Conservation (phyloP, 495 filamentous ascomycete species). For the Xylaria castorea region DNA sequence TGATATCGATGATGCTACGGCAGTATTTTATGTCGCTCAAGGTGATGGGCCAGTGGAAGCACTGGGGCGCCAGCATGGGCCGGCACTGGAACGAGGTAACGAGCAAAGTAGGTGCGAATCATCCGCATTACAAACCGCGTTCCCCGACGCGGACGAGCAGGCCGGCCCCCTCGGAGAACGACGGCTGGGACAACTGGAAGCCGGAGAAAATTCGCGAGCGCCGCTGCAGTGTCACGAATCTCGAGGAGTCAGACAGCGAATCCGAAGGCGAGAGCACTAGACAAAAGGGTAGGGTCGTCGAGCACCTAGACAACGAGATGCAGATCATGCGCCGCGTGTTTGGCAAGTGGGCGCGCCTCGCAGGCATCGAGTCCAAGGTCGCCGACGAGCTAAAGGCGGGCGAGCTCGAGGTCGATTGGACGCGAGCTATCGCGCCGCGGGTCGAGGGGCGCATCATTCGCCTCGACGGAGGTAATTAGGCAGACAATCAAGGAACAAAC, state of each 20-base stretch:
- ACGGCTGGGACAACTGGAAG: constrained; percentile 52
- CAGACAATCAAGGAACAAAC: neutral
- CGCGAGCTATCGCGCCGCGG: constrained; percentile 74
- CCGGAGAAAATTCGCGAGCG: constrained; percentile 53
- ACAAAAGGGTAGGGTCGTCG: constrained; percentile 37
- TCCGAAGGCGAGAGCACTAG: constrained; percentile 34
- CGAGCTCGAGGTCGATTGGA: constrained; percentile 76
- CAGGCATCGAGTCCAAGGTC: constrained; percentile 61
- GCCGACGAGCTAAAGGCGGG: constrained; percentile 55
- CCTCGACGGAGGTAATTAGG: constrained; percentile 10
- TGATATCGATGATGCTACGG: constrained; percentile 82
- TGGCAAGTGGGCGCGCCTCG: constrained; percentile 76
- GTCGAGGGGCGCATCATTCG: constrained; percentile 75
- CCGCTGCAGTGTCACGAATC: constrained; percentile 35
- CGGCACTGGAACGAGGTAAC: constrained; percentile 70
- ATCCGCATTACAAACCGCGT: constrained; percentile 45
- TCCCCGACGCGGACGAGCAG: constrained; percentile 39
- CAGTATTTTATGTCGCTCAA: constrained; percentile 90
- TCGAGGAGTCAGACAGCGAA: constrained; percentile 48
- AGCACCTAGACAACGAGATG: constrained; percentile 45
- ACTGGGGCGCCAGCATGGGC: constrained; percentile 63
- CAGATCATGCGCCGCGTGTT: constrained; percentile 65
- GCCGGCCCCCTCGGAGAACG: constrained; percentile 30
- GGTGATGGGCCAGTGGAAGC: constrained; percentile 75
- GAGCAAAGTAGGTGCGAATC: constrained; percentile 54